Base-by-base conservation (phyloP, 2,329 filamentous ascomycete species). In the Pyrenophora seminiperda region DNA sequence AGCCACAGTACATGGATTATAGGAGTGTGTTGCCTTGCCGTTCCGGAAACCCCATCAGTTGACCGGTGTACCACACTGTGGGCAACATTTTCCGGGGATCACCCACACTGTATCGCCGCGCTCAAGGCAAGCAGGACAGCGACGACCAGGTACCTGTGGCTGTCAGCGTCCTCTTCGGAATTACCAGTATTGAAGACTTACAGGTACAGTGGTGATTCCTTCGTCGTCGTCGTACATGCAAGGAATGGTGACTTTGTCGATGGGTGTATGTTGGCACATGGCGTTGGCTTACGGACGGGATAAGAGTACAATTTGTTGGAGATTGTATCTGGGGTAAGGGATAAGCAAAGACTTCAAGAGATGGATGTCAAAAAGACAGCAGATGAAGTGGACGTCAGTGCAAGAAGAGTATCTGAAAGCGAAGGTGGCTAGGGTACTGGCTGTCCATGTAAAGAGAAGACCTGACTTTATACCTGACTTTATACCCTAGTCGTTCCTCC, bases 51-150 rank as follows among this genome's bases (percentile, higher is more conserved):
- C 14, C 37, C 11, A 7, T 17, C 45, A 74, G 48, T 73, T 73
- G 27, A 75, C 72, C n/a, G 70, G 68, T 41, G 71, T 73, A 36
- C 72, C 72, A 42, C 72, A 75, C 36, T 68, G 59, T 6, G 70
- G 68, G 52, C 72, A 75, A 56, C 67, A 69, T 49, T 74, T 74
- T 19, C 72, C 72, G 4, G 70, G 71, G 41, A 74, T 70, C 15
- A 75, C 72, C 72, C 72, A 75, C 2, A 75, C 70, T 2, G 69
- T 72, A 36, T 73, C 63, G n/a, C 72, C 72, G 34, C 70, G 67
- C 43, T 73, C 71, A 37, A 74, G 63, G 43, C 72, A 75, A 24
- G 68, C 65, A 19, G 72, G 72, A 61, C 72, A 75, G 17, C 70
- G 70, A 42, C 70, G 69, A 36, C 71, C 71, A 43, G 72, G 72